A percentile compares a stretch with the other conserved stretches of the same genome.
Conservation (phyloP, 352 stramenopile species). For the Plasmopara halstedii region DNA sequence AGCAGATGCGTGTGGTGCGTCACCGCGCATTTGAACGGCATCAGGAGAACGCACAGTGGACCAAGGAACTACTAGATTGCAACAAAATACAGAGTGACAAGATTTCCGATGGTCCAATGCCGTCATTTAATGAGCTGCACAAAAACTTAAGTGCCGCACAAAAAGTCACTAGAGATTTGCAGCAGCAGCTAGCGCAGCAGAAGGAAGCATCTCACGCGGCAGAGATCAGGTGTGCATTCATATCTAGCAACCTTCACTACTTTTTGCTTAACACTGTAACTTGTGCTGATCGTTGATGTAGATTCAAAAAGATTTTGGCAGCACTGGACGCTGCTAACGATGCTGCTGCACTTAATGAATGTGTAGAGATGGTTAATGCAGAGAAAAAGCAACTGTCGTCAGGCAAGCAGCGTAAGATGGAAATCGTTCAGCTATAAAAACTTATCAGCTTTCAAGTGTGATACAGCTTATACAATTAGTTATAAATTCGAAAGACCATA, state of each 20-base stretch:
- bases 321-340: constrained; percentile 17
- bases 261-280: neutral
- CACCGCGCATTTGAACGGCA: constrained; percentile 50
- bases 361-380: constrained; percentile 11
- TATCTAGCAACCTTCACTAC: neutral
- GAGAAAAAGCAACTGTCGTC: constrained; percentile 20
- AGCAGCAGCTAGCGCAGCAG: constrained; percentile 13
- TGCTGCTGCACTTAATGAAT: constrained; percentile 15
- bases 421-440: constrained; percentile 37
- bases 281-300: neutral
- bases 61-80: constrained; percentile 27
- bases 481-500: neutral
- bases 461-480: too few relatives aligned
- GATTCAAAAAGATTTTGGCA: constrained; percentile 26
- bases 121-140: constrained; percentile 12
- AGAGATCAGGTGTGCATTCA: constrained; percentile 11
- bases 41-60: constrained; percentile 60
- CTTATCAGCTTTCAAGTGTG: neutral
- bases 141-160: constrained; percentile 10
- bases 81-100: neutral
- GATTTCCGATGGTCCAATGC: neutral
- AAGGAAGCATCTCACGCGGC: constrained; percentile 11
- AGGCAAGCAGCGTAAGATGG: constrained; percentile 22
- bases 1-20: constrained; percentile 41
- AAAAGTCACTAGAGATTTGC: constrained; percentile 7